phyloP scores from a whole-genome alignment of 768 basidiomycete genomes.

The Amanita rubescens region DNA sequence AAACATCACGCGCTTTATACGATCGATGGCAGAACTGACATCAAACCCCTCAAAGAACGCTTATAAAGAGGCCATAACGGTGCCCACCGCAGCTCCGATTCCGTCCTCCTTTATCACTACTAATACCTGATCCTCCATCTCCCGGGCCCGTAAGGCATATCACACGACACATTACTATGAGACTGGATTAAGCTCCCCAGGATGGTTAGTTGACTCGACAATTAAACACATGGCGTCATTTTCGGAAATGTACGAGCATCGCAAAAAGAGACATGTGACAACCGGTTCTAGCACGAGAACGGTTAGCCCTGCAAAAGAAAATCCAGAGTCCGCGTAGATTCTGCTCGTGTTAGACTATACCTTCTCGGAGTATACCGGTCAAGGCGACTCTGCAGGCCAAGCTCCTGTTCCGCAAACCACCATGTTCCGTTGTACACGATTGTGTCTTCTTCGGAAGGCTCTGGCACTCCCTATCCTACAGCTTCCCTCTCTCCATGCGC shows the following conservation, averaged over 20 bases:
- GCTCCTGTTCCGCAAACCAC: neutral
- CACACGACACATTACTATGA: neutral
- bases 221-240: neutral
- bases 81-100: neutral
- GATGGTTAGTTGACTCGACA: neutral
- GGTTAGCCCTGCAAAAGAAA: too few relatives aligned
- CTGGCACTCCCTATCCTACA: conserved; percentile 17
- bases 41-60: neutral
- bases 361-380: too few relatives aligned
- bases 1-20: neutral
- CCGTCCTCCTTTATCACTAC: neutral
- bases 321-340: too few relatives aligned
- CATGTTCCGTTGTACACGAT: neutral
- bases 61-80: neutral
- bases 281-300: too few relatives aligned
- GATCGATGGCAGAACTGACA: neutral
- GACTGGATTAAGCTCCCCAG: too few relatives aligned
- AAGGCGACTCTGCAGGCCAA: too few relatives aligned
- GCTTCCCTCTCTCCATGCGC: conserved; percentile 9
- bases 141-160: neutral
- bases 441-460: conserved; percentile 11
- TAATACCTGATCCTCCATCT: neutral
- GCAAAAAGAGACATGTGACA: neutral
- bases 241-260: neutral
- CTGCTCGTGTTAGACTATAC: too few relatives aligned